Conservation (phyloP, 768 basidiomycete genomes). For the Boletus sp. region DNA sequence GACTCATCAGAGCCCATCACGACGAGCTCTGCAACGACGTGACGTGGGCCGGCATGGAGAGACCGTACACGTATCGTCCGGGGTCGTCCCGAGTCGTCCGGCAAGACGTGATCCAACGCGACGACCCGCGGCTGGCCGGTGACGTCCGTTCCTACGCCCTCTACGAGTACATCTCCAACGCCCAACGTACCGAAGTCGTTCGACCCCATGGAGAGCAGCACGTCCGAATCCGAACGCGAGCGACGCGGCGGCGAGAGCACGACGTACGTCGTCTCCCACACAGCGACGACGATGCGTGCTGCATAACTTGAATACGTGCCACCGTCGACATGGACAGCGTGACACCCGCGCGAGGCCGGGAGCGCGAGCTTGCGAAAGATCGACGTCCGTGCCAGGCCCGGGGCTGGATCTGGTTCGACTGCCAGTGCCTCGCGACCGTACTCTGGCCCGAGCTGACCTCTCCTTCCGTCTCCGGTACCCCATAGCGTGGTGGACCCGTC, state of each 20-base stretch:
- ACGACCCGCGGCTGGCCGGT: not conserved
- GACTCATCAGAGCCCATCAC: conserved; percentile 21
- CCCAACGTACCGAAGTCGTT: conserved; percentile 87
- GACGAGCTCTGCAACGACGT: conserved; percentile 54
- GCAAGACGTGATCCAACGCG: conserved; percentile 20
- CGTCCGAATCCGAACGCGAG: conserved; percentile 34
- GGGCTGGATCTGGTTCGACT: conserved; percentile 3
- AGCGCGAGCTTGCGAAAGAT: conserved; percentile 52
- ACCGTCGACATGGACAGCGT: not conserved
- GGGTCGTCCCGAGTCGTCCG: conserved; percentile 37
- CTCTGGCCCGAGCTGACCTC: conserved; percentile 67
- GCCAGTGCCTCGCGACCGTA: conserved; percentile 14
- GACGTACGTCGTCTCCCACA: conserved; percentile 86
- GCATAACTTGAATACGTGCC: not conserved
- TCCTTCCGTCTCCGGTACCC: conserved; percentile 70
- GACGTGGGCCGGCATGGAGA: conserved; percentile 68
- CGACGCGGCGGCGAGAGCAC: conserved; percentile 43
- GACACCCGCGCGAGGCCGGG: not conserved
- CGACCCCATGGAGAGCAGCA: conserved; percentile 76
- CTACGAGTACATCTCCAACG: conserved; percentile 36
- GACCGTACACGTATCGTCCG: conserved; percentile 37
- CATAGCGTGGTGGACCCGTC: conserved; percentile 49
- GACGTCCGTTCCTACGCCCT: conserved; percentile 6
- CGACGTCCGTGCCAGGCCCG: conserved; percentile 2
- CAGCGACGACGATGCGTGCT: conserved; percentile 38